These are phyloP conservation scores for Platanus orientalis DNA, from an alignment of 164 flowering plant genomes.

Conservation along the genomic window DNA sequence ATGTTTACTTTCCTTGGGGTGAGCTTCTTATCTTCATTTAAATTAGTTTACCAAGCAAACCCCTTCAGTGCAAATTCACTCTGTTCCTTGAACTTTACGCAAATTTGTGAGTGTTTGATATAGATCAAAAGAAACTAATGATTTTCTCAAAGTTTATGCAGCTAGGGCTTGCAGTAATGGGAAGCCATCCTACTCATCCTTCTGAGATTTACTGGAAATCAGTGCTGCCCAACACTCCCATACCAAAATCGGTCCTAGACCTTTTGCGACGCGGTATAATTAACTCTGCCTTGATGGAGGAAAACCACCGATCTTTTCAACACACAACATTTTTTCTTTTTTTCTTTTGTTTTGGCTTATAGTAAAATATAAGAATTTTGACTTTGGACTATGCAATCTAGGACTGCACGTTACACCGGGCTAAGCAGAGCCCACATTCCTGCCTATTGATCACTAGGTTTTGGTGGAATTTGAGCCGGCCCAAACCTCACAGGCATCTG, in stretches of 20 bases:
- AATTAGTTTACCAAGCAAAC: too few relatives aligned
- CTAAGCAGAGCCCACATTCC: background rate
- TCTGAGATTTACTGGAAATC: slow-evolving; percentile 35
- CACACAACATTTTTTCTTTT: too few relatives aligned
- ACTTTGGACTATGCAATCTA: background rate
- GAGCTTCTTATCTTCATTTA: too few relatives aligned
- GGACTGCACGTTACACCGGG: background rate
- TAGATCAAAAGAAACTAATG: too few relatives aligned
- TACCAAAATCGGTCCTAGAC: slow-evolving; percentile 29
- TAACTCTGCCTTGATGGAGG: background rate
- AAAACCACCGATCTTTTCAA: background rate
- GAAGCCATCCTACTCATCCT: slow-evolving; percentile 25
- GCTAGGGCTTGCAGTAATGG: slow-evolving; percentile 20
- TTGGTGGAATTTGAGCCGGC: too few relatives aligned
- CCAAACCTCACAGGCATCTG: too few relatives aligned
- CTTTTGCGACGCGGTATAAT: slow-evolving; percentile 29
- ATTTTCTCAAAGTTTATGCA: background rate
- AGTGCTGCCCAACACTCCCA: slow-evolving; percentile 32
- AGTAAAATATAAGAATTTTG: too few relatives aligned
- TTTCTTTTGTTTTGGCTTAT: too few relatives aligned
- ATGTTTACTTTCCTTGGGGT: slow-evolving; percentile 26
- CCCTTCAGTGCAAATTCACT: background rate
- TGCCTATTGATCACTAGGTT: too few relatives aligned
- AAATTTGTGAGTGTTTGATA: background rate
- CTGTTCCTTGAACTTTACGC: too few relatives aligned